Evolutionary conservation across 257 asterid species (phyloP).

Genomic region (Rehmannia glutinosa): DNA sequence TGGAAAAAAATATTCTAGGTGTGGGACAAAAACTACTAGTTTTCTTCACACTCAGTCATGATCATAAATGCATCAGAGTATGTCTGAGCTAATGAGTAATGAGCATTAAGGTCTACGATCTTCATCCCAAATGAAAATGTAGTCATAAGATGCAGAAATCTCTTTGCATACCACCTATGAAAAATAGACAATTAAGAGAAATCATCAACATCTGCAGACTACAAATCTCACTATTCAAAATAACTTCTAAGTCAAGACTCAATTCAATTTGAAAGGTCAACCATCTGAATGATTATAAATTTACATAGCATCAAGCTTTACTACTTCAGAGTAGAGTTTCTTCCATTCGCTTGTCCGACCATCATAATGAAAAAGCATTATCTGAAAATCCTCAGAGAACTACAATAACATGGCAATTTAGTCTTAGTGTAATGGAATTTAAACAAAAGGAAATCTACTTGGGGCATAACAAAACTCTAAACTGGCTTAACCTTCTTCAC

Average conservation of each 20-base stretch:
- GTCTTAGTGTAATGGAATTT: too few relatives aligned
- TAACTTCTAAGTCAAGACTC: not conserved
- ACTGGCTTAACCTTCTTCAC: slow-evolving; percentile 65
- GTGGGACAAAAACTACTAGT: too few relatives aligned
- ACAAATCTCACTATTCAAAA: too few relatives aligned
- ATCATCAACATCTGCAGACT: too few relatives aligned
- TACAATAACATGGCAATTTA: slow-evolving; percentile 21
- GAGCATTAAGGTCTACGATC: slow-evolving; percentile 43
- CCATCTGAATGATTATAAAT: not conserved
- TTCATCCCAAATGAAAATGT: slow-evolving; percentile 96
- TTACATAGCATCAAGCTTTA: not conserved
- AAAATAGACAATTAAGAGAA: too few relatives aligned
- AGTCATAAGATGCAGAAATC: slow-evolving; percentile 92
- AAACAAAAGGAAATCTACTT: not conserved
- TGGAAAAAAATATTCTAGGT: too few relatives aligned
- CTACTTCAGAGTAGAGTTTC: not conserved
- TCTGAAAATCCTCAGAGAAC: slow-evolving; percentile 93
- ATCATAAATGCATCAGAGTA: slow-evolving; percentile 9
- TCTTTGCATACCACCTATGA: too few relatives aligned
- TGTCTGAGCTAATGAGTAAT: not conserved
- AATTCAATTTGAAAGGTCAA: not conserved
- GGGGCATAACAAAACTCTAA: slow-evolving; percentile 1
- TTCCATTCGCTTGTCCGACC: slow-evolving; percentile 93
- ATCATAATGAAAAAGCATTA: slow-evolving; percentile 91
- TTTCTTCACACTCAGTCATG: too few relatives aligned